Base-by-base conservation (phyloP, 2,329 filamentous ascomycete genomes). In the Colletotrichum noveboracense region DNA sequence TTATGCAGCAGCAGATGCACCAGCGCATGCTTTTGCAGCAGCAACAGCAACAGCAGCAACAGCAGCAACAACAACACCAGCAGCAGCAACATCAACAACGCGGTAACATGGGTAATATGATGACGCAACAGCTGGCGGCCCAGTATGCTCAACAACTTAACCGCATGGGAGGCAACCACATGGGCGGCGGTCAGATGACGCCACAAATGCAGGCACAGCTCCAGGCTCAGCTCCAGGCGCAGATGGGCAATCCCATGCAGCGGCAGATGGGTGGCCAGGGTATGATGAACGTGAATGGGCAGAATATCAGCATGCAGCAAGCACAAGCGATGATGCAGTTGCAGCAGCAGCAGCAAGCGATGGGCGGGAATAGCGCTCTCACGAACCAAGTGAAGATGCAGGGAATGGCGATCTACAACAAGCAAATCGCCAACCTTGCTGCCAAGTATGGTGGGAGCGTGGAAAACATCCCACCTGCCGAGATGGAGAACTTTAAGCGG, bases 381-480 rank as follows among this genome's bases (percentile, higher is more conserved):
- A 80, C 34, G 61, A 74, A 80, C 24, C 82, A 87, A 64, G 77
- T 82, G 7, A 84, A 84, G 69, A 79, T 83, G 24, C 83, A 85
- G 13, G 82, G 85, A 7, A 80, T 84, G 8, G 56, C 79, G 4
- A 73, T 90, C 1, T 90, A 87, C 62, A 75, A 81, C 13, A 84
- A 83, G 66, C 81, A 87, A 69, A 77, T 91, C 10, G 78, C 72
- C 1, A 66, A 71, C 1, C 75, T 87, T 4, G 80, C 82, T 1
- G 78, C 79, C 3, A 86, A 85, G 21, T 88, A 83, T 70, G 87
- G 87, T 13, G 85, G 86, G 1, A 71, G 78, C 3, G 71, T 80
- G 6, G 85, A 87, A 26, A 85, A 86, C 34, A 87, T 91, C 5
- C 89, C 90, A 0, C 82, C 79, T 0, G 89, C 91, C 0, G 68